These are phyloP conservation scores for Trichoderma sp. DNA, from an alignment of 2,329 filamentous ascomycete genomes.

Conservation along the genomic window DNA sequence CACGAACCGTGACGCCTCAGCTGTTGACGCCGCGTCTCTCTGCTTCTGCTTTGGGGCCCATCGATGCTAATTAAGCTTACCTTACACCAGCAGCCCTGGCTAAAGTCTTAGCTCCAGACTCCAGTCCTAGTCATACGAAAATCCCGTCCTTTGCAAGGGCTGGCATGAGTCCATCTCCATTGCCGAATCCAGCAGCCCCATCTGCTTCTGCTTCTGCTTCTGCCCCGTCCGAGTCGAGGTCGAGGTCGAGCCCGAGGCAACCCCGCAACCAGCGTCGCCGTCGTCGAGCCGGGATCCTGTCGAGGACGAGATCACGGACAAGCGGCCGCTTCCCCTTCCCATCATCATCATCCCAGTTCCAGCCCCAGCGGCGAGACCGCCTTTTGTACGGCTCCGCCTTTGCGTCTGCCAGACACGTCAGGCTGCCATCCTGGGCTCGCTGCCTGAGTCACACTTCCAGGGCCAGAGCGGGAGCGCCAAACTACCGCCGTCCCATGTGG, in stretches of 20 bases:
- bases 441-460: slow-evolving; percentile 12
- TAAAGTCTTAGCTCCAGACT: neutral
- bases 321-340: too few relatives aligned
- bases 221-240: neutral
- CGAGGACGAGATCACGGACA: too few relatives aligned
- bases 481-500: slow-evolving; percentile 9
- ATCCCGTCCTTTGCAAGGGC: neutral
- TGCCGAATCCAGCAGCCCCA: neutral
- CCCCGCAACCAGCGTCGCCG: slow-evolving; percentile 6
- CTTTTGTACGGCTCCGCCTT: neutral
- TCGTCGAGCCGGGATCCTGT: neutral
- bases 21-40: slow-evolving; percentile 9
- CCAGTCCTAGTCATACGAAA: neutral
- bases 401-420: slow-evolving; percentile 17
- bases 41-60: neutral
- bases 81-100: neutral
- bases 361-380: neutral
- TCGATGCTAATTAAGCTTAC: neutral
- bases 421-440: neutral
- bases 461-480: slow-evolving; percentile 12
- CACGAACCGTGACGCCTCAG: slow-evolving; percentile 5
- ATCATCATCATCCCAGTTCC: too few relatives aligned
- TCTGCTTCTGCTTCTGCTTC: neutral
- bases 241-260: neutral
- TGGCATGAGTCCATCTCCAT: neutral